phyloP scores from a whole-genome alignment of 2,329 filamentous ascomycete genomes.

The Sarocladiaceae sp. region DNA sequence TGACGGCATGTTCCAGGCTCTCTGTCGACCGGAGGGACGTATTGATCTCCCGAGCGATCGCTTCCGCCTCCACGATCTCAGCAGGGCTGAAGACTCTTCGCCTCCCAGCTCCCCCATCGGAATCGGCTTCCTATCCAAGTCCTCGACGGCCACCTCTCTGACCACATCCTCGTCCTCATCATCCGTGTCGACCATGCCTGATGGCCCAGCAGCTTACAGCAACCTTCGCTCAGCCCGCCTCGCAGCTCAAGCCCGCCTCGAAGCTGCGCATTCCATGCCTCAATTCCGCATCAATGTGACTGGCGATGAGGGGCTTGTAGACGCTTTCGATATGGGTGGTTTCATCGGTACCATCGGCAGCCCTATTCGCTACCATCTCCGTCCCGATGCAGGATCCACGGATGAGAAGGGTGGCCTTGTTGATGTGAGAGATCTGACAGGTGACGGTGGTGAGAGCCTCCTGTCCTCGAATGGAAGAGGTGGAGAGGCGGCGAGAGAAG shows the following conservation, averaged over 20 bases:
- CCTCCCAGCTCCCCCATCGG: slow-evolving; percentile 18
- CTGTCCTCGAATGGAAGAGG: slow-evolving; percentile 13
- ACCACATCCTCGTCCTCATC: slow-evolving; percentile 15
- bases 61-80: slow-evolving; percentile 25
- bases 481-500: slow-evolving; percentile 25
- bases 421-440: slow-evolving; percentile 46
- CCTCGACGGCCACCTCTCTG: slow-evolving; percentile 30
- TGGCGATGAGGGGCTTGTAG: slow-evolving; percentile 47
- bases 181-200: slow-evolving; percentile 7
- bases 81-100: not conserved
- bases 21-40: slow-evolving; percentile 60
- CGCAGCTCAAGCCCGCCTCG: slow-evolving; percentile 62
- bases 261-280: slow-evolving; percentile 49
- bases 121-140: slow-evolving; percentile 24
- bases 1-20: slow-evolving; percentile 62
- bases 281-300: slow-evolving; percentile 56
- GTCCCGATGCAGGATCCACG: slow-evolving; percentile 50
- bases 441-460: slow-evolving; percentile 42
- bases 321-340: slow-evolving; percentile 52
- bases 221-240: slow-evolving; percentile 51
- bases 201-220: slow-evolving; percentile 29
- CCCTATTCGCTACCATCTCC: slow-evolving; percentile 55
- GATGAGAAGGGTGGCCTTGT: slow-evolving; percentile 55
- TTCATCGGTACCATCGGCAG: slow-evolving; percentile 60
- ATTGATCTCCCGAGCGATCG: slow-evolving; percentile 48